Evolutionary conservation across 176 grass and related monocot genomes (phyloP), one percentile per base, ranked within the genome.

Genomic region (Triticum timopheevii): DNA sequence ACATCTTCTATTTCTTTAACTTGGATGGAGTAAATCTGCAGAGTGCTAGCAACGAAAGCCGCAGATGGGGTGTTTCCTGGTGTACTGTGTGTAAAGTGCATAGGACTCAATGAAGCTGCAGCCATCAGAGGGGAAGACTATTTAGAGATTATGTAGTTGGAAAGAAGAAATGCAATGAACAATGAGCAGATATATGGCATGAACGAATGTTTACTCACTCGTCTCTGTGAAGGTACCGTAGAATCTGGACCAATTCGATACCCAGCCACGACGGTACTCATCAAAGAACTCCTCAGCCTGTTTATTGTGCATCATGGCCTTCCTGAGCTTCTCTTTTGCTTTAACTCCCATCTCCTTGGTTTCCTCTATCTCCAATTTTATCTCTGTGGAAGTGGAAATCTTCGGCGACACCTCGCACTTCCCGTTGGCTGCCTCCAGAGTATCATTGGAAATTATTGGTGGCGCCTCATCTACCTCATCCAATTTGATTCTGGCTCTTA

Each of bases 21-120:
- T 15, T 73, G 13, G n/a, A 73, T 44, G 39, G 70, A 73, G 70
- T 73, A 73, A 44, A 73, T 73, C 12, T 73, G 70, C 39, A 73
- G 39, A 73, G 70, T 73, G 38, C 39, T 25, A 25, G 7, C 39
- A 40, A 73, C 70, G 0, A 39, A 4, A 73, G 70, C 70, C 24
- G 10, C 39, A 25, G 2, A 3, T 10, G n/a, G 5, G 28, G 3
- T 7, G 22, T 15, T 22, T 45, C 70, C 39, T 1, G 70, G 70
- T 25, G 12, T 45, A 7, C 70, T 73, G 70, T 13, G 70, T 25
- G 70, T 73, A 25, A 73, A 73, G 22, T 73, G 20, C 70, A 73
- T 73, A 42, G 70, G 70, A 73, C 70, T 73, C 39, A 73, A 45
- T 24, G 38, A 73, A 25, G 39, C 69, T 72, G 69, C 36, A 72